phyloP scores from a whole-genome alignment of 2,329 filamentous ascomycete genomes.

The Fusarium poae region DNA sequence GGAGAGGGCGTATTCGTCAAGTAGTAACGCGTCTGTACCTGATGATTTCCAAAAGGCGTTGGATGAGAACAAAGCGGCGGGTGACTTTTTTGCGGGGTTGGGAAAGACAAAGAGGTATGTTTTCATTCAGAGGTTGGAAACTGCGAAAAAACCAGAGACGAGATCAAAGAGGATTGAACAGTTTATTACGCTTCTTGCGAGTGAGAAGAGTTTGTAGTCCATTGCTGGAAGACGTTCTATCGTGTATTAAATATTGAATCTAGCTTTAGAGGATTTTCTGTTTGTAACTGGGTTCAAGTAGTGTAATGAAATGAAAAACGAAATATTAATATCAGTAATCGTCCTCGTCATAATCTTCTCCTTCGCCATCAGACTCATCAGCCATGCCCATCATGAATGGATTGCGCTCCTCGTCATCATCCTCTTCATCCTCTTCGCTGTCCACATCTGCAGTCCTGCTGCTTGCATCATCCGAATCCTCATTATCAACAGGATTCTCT shows the following conservation, averaged over 20 bases:
- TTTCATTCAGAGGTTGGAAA: conserved; percentile 61
- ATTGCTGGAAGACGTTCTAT: conserved; percentile 39
- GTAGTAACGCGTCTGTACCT: conserved; percentile 61
- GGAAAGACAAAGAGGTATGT: conserved; percentile 61
- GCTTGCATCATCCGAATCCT: conserved; percentile 27
- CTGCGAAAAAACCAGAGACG: conserved; percentile 55
- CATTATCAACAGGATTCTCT: conserved; percentile 34
- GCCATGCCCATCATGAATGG: conserved; percentile 53
- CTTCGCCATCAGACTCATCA: conserved; percentile 51
- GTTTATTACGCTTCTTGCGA: conserved; percentile 57
- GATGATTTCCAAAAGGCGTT: conserved; percentile 63
- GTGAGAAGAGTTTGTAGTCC: conserved; percentile 40
- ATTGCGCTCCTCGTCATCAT: conserved; percentile 44
- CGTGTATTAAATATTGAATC: conserved; percentile 18
- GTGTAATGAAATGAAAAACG: background rate
- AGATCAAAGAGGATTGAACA: conserved; percentile 56
- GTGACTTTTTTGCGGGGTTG: conserved; percentile 58
- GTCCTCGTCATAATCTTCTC: conserved; percentile 39
- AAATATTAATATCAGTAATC: conserved; percentile 15
- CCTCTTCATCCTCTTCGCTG: conserved; percentile 41
- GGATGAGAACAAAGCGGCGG: conserved; percentile 52
- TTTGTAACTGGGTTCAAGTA: background rate
- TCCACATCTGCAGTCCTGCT: conserved; percentile 39
- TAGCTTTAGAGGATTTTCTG: background rate
- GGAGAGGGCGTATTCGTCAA: conserved; percentile 67